phyloP scores from a whole-genome alignment of 2,329 filamentous ascomycete species.

The Trichoderma koningii region DNA sequence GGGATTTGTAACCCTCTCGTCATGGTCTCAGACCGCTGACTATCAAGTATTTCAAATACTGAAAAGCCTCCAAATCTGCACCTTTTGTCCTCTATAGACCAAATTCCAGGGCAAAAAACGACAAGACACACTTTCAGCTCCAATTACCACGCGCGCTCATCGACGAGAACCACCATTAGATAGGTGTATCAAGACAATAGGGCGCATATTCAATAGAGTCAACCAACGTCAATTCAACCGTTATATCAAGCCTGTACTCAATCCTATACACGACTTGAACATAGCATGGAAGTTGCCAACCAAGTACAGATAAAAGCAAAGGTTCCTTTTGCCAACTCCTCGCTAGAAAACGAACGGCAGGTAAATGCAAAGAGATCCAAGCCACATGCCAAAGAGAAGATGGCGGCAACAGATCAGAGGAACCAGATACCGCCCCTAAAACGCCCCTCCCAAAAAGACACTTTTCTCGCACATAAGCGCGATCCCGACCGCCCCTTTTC shows the following conservation, averaged over 20 bases:
- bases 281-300: background rate
- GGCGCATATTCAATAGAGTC: background rate
- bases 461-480: constrained; percentile 2
- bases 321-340: constrained; percentile 29
- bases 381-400: constrained; percentile 5
- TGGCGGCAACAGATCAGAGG: background rate
- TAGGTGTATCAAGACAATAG: background rate
- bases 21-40: background rate
- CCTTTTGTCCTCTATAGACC: background rate
- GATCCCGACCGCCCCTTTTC: background rate
- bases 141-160: background rate
- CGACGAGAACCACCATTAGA: background rate
- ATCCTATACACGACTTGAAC: background rate
- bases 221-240: background rate
- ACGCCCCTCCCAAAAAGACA: background rate
- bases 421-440: background rate
- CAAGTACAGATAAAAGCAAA: background rate
- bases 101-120: background rate
- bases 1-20: constrained; percentile 7
- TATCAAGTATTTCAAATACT: constrained; percentile 22
- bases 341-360: constrained; percentile 29
- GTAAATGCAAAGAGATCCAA: background rate
- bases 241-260: background rate
- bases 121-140: background rate
- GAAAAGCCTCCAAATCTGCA: background rate